These are phyloP conservation scores for Nitzschia putrida DNA, from an alignment of 108 stramenopile species.

Conservation along the genomic window DNA sequence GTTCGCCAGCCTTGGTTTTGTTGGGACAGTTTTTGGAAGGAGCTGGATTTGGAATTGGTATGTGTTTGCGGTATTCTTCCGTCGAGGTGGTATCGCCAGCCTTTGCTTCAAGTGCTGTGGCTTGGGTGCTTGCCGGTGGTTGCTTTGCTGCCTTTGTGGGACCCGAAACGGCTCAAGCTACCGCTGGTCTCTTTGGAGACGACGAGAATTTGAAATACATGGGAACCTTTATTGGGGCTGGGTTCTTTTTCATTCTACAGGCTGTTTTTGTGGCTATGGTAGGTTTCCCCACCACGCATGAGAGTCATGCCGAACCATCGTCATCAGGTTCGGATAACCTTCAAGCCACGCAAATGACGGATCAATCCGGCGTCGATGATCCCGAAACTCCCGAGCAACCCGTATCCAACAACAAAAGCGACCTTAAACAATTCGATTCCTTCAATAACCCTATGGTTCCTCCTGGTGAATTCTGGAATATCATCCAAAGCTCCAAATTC, in stretches of 20 bases:
- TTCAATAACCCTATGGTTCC: too few species aligned
- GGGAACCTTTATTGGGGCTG: constrained; percentile 30
- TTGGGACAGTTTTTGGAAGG: constrained; percentile 29
- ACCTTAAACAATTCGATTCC: neutral
- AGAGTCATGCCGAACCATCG: neutral
- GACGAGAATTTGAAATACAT: constrained; percentile 28
- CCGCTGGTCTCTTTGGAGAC: constrained; percentile 20
- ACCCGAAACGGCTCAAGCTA: constrained; percentile 38
- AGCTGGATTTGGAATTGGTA: constrained; percentile 43
- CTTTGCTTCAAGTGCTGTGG: constrained; percentile 26
- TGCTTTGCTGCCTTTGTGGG: constrained; percentile 49
- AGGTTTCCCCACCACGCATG: constrained; percentile 1
- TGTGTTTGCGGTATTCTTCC: constrained; percentile 41
- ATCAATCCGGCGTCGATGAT: neutral
- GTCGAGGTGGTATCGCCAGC: constrained; percentile 36
- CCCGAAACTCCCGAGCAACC: neutral
- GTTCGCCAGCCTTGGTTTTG: constrained; percentile 23
- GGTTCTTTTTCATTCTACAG: constrained; percentile 6
- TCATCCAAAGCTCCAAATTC: constrained; percentile 24
- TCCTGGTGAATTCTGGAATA: neutral
- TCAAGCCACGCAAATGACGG: neutral
- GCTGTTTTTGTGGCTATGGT: constrained; percentile 18
- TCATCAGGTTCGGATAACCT: neutral
- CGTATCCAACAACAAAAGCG: neutral
- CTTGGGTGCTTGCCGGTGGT: constrained; percentile 42